Conservation (phyloP, 2,329 filamentous ascomycete species). For the Ascochyta viciae-villosae region DNA sequence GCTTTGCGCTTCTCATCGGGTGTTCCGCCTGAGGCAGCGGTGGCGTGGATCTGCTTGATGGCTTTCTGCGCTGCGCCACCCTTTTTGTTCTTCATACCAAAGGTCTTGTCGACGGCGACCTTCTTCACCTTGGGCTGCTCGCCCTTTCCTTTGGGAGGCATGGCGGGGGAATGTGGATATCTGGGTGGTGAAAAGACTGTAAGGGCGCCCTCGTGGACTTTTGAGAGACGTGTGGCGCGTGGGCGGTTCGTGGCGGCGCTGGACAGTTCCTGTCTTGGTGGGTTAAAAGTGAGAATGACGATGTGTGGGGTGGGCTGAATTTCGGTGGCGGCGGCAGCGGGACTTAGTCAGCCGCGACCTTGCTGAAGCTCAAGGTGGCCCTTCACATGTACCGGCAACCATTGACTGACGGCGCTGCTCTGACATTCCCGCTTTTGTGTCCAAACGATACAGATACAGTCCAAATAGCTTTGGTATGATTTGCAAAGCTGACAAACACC, state of each 20-base stretch:
- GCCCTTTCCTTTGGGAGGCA: conserved; percentile 72
- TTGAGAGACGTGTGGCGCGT: conserved; percentile 4
- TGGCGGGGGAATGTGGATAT: conserved; percentile 52
- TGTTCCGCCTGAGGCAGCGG: conserved; percentile 69
- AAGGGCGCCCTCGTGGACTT: conserved; percentile 11
- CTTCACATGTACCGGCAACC: conserved; percentile 21
- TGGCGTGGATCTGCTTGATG: conserved; percentile 79
- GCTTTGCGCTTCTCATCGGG: conserved; percentile 86
- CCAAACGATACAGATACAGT: neutral
- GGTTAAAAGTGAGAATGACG: conserved; percentile 48
- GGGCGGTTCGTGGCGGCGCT: conserved; percentile 25
- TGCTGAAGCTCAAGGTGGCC: conserved; percentile 34
- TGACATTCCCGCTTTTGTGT: conserved; percentile 15
- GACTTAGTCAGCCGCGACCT: conserved; percentile 7
- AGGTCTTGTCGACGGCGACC: conserved; percentile 89
- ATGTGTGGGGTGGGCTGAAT: conserved; percentile 37
- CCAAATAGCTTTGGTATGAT: conserved; percentile 4
- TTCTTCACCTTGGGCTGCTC: conserved; percentile 62
- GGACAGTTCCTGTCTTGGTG: conserved; percentile 22
- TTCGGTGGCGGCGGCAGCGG: conserved; percentile 32
- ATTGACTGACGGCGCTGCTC: conserved; percentile 5
- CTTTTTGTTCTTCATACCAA: conserved; percentile 99
- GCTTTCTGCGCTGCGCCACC: conserved; percentile 87
- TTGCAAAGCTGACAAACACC: neutral
- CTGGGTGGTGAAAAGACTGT: conserved; percentile 15